phyloP scores from a whole-genome alignment of 2,329 filamentous ascomycete genomes.

The Phaeomoniella chlamydospora region DNA sequence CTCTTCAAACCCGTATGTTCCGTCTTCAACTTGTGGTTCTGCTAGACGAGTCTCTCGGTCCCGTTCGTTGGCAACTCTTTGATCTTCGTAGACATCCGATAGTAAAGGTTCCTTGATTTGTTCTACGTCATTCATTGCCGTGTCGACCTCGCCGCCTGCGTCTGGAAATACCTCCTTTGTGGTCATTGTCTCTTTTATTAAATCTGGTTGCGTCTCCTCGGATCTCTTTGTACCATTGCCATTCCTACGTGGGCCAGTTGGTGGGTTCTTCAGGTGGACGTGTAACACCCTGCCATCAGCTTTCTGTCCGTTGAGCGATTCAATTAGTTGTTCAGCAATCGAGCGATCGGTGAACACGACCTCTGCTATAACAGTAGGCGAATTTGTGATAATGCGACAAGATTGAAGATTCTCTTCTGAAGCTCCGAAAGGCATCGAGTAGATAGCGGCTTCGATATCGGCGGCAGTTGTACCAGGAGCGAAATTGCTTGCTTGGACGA shows the following conservation, averaged over 20 bases:
- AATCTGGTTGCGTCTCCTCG: constrained; percentile 6
- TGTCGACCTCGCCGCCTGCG: neutral
- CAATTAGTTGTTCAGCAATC: constrained; percentile 44
- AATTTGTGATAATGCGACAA: constrained; percentile 36
- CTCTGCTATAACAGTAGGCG: constrained; percentile 45
- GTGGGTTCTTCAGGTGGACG: constrained; percentile 35
- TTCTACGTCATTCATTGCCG: neutral
- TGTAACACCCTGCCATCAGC: constrained; percentile 47
- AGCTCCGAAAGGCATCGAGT: constrained; percentile 19
- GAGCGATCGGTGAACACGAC: constrained; percentile 40
- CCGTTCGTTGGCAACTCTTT: neutral
- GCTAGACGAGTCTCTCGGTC: constrained; percentile 9
- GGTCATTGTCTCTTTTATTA: neutral
- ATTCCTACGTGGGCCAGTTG: constrained; percentile 1
- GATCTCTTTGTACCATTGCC: constrained; percentile 8
- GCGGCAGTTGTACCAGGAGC: constrained; percentile 51
- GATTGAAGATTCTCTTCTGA: constrained; percentile 23
- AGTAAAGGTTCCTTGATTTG: neutral
- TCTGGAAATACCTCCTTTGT: neutral
- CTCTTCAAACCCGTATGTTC: constrained; percentile 21
- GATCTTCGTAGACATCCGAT: neutral
- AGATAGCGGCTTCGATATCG: constrained; percentile 48
- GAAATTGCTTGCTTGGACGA: constrained; percentile 48
- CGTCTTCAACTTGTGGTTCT: constrained; percentile 21
- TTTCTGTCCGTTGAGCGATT: constrained; percentile 49